A percentile compares a stretch with the other conserved stretches of the same genome.
phyloP scores from a whole-genome alignment of 2,329 filamentous ascomycete species.

The Exophiala calicioides region DNA sequence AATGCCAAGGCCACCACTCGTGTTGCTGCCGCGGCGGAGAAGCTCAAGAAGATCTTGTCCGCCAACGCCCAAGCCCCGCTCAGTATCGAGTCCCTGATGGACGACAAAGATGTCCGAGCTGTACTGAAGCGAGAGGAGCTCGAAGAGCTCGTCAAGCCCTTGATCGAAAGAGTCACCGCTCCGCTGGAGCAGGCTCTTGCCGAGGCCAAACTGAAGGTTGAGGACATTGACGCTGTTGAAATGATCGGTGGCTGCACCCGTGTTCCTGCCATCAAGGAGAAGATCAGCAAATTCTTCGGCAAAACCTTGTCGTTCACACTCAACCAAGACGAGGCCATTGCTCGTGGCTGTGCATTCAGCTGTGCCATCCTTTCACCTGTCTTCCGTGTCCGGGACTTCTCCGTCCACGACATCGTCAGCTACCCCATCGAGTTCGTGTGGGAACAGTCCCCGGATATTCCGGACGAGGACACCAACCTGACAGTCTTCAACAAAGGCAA shows the following conservation, averaged over 20 bases:
- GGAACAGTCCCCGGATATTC: slow-evolving; percentile 98
- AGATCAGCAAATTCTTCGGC: slow-evolving; percentile 86
- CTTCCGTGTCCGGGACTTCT: slow-evolving; percentile 98
- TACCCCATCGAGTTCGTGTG: slow-evolving; percentile 98
- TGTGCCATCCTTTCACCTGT: slow-evolving; percentile 96
- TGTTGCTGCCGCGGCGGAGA: slow-evolving; percentile 86
- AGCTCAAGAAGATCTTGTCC: slow-evolving; percentile 97
- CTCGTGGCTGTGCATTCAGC: slow-evolving; percentile 93
- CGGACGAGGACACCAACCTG: slow-evolving; percentile 94
- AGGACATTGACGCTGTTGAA: slow-evolving; percentile 92
- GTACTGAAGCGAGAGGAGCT: slow-evolving; percentile 94
- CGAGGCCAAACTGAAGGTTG: slow-evolving; percentile 86
- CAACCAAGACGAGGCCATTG: slow-evolving; percentile 97
- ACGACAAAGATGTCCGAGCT: slow-evolving; percentile 85
- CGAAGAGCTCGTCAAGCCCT: slow-evolving; percentile 83
- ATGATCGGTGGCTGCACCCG: slow-evolving; percentile 93
- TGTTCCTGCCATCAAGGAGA: slow-evolving; percentile 88
- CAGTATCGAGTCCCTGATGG: slow-evolving; percentile 98
- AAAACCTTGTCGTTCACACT: slow-evolving; percentile 93
- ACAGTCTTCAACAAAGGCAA: slow-evolving; percentile 98
- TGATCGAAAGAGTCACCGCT: slow-evolving; percentile 69
- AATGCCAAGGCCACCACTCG: slow-evolving; percentile 89
- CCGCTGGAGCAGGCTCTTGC: slow-evolving; percentile 89
- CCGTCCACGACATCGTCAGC: slow-evolving; percentile 94
- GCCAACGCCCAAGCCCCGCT: slow-evolving; percentile 90